phyloP scores from a whole-genome alignment of 139 green algal genomes.

The Micromonas commoda region DNA sequence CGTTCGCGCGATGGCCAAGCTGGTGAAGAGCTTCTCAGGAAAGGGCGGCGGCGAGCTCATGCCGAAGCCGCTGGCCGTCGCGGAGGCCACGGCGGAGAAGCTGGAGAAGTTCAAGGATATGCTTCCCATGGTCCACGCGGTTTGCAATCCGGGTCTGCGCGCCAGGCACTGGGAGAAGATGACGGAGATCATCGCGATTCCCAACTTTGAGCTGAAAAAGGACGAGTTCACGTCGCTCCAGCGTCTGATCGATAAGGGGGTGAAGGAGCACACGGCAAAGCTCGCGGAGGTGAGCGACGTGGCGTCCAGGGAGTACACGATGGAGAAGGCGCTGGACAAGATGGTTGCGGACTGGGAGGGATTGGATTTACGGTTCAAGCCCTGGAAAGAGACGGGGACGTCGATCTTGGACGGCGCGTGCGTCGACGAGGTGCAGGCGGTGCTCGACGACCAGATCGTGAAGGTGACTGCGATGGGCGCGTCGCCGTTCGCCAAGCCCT shows the following conservation, averaged over 20 bases:
- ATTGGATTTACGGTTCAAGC: conserved; percentile 59
- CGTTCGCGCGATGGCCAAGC: conserved; percentile 40
- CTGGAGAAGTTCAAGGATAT: conserved; percentile 60
- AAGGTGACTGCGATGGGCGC: conserved; percentile 79
- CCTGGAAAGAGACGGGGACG: neutral
- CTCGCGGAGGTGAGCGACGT: conserved; percentile 66
- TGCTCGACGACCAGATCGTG: conserved; percentile 77
- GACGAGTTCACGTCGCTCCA: conserved; percentile 65
- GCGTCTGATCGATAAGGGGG: conserved; percentile 55
- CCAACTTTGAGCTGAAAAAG: conserved; percentile 56
- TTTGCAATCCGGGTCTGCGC: conserved; percentile 48
- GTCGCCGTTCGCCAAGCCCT: conserved; percentile 71
- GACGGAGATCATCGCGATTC: conserved; percentile 55
- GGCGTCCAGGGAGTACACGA: conserved; percentile 62
- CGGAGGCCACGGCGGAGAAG: conserved; percentile 40
- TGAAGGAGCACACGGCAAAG: conserved; percentile 68
- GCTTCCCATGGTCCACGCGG: conserved; percentile 42
- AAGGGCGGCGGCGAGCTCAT: conserved; percentile 19
- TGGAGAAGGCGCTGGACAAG: conserved; percentile 46
- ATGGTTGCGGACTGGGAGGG: conserved; percentile 52
- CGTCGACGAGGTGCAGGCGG: conserved; percentile 71
- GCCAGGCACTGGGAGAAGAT: conserved; percentile 61
- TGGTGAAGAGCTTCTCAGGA: conserved; percentile 37
- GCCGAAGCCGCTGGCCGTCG: conserved; percentile 22
- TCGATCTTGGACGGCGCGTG: conserved; percentile 64